Evolutionary conservation across 2,329 filamentous ascomycete genomes (phyloP).

Genomic region (Fusarium sp.): DNA sequence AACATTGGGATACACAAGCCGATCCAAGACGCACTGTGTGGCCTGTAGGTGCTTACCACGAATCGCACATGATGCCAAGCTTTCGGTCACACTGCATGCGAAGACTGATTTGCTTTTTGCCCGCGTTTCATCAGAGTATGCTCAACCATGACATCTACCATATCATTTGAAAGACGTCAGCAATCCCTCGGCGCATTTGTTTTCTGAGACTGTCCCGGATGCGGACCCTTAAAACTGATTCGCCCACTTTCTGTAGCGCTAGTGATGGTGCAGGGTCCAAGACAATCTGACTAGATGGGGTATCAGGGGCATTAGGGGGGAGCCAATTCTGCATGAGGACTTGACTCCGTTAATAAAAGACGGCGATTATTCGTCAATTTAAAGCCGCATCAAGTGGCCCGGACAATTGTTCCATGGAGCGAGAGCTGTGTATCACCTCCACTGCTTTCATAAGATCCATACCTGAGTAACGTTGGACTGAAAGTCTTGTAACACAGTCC

Average conservation of each 20-base stretch:
- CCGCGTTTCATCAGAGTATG: background rate
- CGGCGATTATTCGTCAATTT: slow-evolving; percentile 5
- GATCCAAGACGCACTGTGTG: slow-evolving; percentile 14
- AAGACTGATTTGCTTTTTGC: slow-evolving; percentile 8
- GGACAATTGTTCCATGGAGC: background rate
- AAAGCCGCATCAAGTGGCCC: background rate
- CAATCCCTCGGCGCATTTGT: slow-evolving; percentile 24
- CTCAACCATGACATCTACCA: background rate
- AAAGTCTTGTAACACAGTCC: background rate
- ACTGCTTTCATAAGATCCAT: background rate
- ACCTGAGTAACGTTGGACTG: background rate
- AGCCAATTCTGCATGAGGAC: slow-evolving; percentile 22
- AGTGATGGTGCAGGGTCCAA: slow-evolving; percentile 43
- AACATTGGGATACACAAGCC: background rate
- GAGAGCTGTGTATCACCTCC: background rate
- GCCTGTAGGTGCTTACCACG: background rate
- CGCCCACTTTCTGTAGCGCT: slow-evolving; percentile 31
- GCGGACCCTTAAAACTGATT: slow-evolving; percentile 32
- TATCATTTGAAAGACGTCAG: slow-evolving; percentile 1
- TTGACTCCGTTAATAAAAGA: slow-evolving; percentile 9
- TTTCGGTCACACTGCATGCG: background rate
- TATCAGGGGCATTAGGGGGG: slow-evolving; percentile 31
- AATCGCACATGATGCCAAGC: background rate
- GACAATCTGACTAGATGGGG: slow-evolving; percentile 28
- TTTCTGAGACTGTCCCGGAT: slow-evolving; percentile 27